phyloP scores from a whole-genome alignment of 2,329 filamentous ascomycete species.

The Penicillium sp. region DNA sequence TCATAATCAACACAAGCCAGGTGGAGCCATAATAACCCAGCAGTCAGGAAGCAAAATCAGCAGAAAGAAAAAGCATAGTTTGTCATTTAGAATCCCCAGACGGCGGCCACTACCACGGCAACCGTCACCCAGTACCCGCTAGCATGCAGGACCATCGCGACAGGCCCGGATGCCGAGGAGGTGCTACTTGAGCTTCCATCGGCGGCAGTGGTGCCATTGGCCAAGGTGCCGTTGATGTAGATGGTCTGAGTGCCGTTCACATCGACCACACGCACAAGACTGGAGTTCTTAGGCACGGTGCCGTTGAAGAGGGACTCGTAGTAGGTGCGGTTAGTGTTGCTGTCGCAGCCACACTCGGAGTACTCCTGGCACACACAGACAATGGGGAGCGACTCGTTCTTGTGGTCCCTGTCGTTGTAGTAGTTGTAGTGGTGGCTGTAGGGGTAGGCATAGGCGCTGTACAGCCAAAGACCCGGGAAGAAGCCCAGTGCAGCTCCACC shows the following conservation, averaged over 20 bases:
- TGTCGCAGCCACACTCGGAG: conserved; percentile 59
- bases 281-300: conserved; percentile 41
- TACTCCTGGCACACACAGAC: conserved; percentile 58
- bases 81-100: conserved; percentile 31
- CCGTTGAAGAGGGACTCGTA: conserved; percentile 46
- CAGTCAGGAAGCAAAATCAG: neutral
- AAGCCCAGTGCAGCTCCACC: conserved; percentile 47
- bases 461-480: conserved; percentile 57
- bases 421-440: conserved; percentile 51
- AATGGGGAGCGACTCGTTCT: conserved; percentile 54
- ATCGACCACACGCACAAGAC: conserved; percentile 37
- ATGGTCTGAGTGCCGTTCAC: conserved; percentile 47
- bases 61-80: neutral
- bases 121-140: conserved; percentile 47
- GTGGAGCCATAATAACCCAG: neutral
- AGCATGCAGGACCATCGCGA: conserved; percentile 27
- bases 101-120: conserved; percentile 36
- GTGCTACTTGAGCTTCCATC: conserved; percentile 27
- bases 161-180: conserved; percentile 20
- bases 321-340: conserved; percentile 47
- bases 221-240: conserved; percentile 51
- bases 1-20: neutral
- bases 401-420: conserved; percentile 46
- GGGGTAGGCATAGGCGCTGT: conserved; percentile 56
- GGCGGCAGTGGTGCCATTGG: conserved; percentile 46